Evolutionary conservation across 352 stramenopile genomes (phyloP), one percentile per base, ranked within the genome.

Genomic region (Pythium insidiosum): DNA sequence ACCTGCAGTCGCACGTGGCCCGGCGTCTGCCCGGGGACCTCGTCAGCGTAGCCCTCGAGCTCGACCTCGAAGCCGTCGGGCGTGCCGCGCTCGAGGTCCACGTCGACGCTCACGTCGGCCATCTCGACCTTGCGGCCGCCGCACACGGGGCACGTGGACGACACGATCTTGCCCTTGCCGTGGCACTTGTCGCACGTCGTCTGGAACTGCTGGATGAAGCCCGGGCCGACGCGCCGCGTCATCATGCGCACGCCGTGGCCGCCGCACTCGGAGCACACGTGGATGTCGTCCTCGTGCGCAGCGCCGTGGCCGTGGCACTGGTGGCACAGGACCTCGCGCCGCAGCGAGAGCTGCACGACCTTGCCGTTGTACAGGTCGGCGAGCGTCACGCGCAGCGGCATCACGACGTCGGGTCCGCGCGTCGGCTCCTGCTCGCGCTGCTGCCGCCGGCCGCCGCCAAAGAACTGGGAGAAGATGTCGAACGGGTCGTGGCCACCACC

Each of bases 281-380:
- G 95, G 42, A 89, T 63, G 37, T 89, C 71, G 44, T 97, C 84
- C 31, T 95, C 96, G 51, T 98, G 71, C 44, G 84, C 77, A 5
- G 82, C 73, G 50, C 81, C 76, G 43, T 84, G 67, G 58, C 92
- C 80, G 91, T 94, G 75, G 66, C 93, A 97, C 62, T 97, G 92
- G 15, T 92, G 68, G 63, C 94, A 98, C 39, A 98, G 61, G 4
- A 89, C 94, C 71, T 87, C 73, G 23, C 95, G 84, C 18, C 94
- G 77, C 51, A 97, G 97, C 24, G 90, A 84, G 20, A 98, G 93
- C 54, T 98, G 86, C 45, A 98, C 80, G 24, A 79, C 81, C 46
- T 96, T 90, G 42, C 97, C 96, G 35, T 94, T 89, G 77, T 99
- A 99, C 29, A 99, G 61, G 59, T 99, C 88, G 10, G 96, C 82